Base-by-base conservation (phyloP, 768 basidiomycete genomes). In the Tephrocybe sp. region DNA sequence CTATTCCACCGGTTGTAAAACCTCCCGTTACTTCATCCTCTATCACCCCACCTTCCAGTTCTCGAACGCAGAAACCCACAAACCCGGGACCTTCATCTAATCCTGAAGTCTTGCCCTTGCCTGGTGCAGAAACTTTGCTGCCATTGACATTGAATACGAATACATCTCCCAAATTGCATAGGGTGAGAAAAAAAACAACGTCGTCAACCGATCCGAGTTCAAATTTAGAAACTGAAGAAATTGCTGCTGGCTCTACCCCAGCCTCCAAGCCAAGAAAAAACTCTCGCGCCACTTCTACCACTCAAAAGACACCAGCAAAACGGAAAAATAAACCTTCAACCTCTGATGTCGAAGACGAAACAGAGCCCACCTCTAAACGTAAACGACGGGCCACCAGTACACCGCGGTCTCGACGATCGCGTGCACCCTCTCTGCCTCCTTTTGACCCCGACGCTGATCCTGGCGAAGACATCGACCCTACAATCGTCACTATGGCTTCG, bases 381-480 rank as follows among this genome's bases (percentile, higher is more conserved):
- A 66, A 65, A 51, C 62, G 69, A 26, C 68, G 51, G 12, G 55
- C 57, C 20, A 53, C 60, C 10, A 60, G 59, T 34, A 61, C 56
- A 39, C 68, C 67, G 22, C 65, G 68, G 26, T 61, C 64, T 23
- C 71, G 74, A 40, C 78, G 73, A 59, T 62, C 65, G 19, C 71
- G 79, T 16, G 74, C 70, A 33, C 76, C 78, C 2, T 77, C 80
- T 7, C 68, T 78, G 6, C 81, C 83, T 13, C 74, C 71, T 0
- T 85, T 80, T 53, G 81, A 84, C 62, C 70, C 76, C 20, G 71
- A 76, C 46, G 82, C 80, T 0, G 79, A 81, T 62, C 84, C 86
- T 4, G 88, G 88, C 17, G 87, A 88, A 61, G 84, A 87, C 31
- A 68, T 92, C 41, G 89, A 92, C 57, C 89, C 89, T n/a, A 91